Evolutionary conservation across 306 rosid genomes (phyloP), one percentile per base, ranked within the genome.

Genomic region (Cucumis melo): DNA sequence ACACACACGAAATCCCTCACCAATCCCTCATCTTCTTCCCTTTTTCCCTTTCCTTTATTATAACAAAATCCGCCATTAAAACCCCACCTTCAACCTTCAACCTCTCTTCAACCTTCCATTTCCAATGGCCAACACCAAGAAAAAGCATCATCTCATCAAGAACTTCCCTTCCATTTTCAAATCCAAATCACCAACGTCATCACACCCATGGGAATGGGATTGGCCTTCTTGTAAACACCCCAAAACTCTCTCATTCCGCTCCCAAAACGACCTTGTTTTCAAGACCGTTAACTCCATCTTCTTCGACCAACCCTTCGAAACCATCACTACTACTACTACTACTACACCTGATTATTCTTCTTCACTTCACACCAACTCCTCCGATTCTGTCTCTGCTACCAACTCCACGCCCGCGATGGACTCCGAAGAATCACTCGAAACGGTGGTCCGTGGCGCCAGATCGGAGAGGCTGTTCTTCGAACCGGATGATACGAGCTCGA

Each of bases 391-490:
- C 59, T 86, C 89, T 0, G 84, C 86, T 7, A 86, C 93, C 82
- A 78, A 78, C 80, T 86, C 98, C 7, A 87, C 50, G 88, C 82
- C 4, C 87, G 75, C 0, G 86, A 89, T 56, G 56, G 56, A 51
- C 8, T 16, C n/a, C 8, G 56, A 51, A 16, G 56, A 51, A 51
- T 81, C 88, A 0, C 50, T 89, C 63, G 98, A 92, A 74, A 80
- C 50, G 50, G 54, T 0, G 81, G 82, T 62, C 15, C 75, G 65
- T 13, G 75, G 64, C 8, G 80, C 80, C 7, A 64, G 64, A 34
- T 89, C 97, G 0, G 93, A 91, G 87, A 84, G 98, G 85, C 82
- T 93, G 13, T 93, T 93, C 76, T 89, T 93, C 57, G 92, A 91
- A 59, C 87, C 95, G 0, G 91, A 82, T 0, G 88, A 81, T 55